Evolutionary conservation across 225 moss, liverwort and hornwort species (phyloP).

Genomic region (Sphagnum tenellum): DNA sequence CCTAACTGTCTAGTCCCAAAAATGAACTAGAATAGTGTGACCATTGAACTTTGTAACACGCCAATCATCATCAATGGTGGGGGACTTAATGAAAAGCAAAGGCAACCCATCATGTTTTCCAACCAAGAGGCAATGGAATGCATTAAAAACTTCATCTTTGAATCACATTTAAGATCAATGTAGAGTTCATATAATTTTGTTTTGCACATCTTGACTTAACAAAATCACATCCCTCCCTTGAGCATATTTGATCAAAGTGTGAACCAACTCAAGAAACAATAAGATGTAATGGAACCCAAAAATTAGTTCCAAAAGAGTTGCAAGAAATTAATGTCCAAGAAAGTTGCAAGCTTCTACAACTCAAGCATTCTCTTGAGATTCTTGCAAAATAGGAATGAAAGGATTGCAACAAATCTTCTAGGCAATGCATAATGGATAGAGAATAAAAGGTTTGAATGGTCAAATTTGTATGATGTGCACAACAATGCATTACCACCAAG

Average conservation of each 20-base stretch:
- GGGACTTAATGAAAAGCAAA: not conserved
- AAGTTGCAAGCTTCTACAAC: not conserved
- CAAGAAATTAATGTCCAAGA: too few relatives aligned
- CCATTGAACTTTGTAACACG: not conserved
- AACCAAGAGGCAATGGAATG: not conserved
- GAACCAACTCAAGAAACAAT: not conserved
- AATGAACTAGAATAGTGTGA: not conserved
- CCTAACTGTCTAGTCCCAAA: too few relatives aligned
- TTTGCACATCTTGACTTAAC: not conserved
- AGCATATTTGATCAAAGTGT: not conserved
- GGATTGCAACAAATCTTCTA: too few relatives aligned
- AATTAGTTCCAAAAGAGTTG: not conserved
- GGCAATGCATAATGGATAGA: too few relatives aligned
- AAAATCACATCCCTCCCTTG: not conserved
- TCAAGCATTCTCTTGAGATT: not conserved
- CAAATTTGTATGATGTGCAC: too few relatives aligned
- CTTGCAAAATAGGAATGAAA: too few relatives aligned
- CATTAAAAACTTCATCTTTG: not conserved
- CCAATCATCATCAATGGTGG: not conserved
- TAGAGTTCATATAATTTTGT: not conserved
- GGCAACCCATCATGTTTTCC: not conserved
- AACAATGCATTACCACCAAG: too few relatives aligned
- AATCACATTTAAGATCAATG: not conserved
- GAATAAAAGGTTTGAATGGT: too few relatives aligned
- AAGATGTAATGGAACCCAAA: not conserved